Conservation (phyloP, 371 early-diverging fungal genomes). For the Syncephalastrum contaminatum region DNA sequence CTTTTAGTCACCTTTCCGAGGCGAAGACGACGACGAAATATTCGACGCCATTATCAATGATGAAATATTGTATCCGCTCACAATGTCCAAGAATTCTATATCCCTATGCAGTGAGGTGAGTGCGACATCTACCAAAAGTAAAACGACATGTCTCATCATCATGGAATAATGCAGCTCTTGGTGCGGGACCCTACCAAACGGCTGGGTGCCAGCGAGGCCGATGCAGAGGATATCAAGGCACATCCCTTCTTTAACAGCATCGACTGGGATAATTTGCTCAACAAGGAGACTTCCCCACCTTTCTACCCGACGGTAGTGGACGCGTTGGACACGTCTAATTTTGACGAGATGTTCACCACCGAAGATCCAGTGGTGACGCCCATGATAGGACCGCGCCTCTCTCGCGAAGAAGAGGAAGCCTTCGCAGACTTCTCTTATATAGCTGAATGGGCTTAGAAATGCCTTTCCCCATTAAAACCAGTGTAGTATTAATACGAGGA, state of each 20-base stretch:
- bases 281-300: constrained; percentile 81
- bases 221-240: constrained; percentile 87
- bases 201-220: constrained; percentile 79
- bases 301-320: constrained; percentile 83
- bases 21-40: constrained; percentile 94
- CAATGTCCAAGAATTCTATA: constrained; percentile 87
- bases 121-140: neutral
- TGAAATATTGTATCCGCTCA: constrained; percentile 87
- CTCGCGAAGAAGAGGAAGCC: constrained; percentile 83
- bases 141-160: too few species aligned
- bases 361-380: constrained; percentile 91
- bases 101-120: constrained; percentile 76
- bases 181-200: constrained; percentile 87
- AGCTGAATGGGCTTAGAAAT: constrained; percentile 74
- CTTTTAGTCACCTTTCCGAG: constrained; percentile 82
- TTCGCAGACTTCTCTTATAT: constrained; percentile 91
- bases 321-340: constrained; percentile 90
- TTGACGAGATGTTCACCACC: constrained; percentile 92
- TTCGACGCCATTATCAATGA: constrained; percentile 93
- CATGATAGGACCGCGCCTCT: constrained; percentile 72
- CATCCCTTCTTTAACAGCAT: constrained; percentile 94
- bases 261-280: constrained; percentile 89
- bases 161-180: constrained; percentile 53
- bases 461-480: neutral
- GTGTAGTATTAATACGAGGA: neutral